Evolutionary conservation across 345 rosid genomes (phyloP).

Genomic region (Lenwebbia sp.): DNA sequence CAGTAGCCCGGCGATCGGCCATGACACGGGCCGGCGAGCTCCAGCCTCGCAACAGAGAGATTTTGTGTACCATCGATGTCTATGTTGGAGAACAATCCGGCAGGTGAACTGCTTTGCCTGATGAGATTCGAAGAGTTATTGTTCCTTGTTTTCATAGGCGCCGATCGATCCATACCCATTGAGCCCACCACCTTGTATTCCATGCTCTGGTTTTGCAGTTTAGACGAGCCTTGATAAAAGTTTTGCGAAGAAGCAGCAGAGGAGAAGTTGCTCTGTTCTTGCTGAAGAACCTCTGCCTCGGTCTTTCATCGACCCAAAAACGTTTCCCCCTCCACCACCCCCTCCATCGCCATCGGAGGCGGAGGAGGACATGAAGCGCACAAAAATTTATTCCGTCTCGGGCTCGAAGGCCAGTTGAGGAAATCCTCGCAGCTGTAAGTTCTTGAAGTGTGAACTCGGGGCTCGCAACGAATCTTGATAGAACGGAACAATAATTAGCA

Average conservation of each 20-base stretch:
- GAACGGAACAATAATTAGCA: too few species aligned
- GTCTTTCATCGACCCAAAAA: slow-evolving; percentile 1
- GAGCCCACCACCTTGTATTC: slow-evolving; percentile 4
- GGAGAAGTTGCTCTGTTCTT: slow-evolving; percentile 6
- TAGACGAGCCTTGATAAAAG: too few species aligned
- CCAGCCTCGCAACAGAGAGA: background rate
- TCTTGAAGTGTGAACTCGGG: slow-evolving; percentile 25
- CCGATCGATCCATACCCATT: background rate
- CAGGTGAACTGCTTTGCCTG: slow-evolving; percentile 42
- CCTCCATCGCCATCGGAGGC: background rate
- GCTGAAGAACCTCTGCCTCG: background rate
- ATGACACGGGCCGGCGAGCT: too few species aligned
- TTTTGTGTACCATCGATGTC: slow-evolving; percentile 11
- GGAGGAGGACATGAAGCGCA: slow-evolving; percentile 5
- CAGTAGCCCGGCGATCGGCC: too few species aligned
- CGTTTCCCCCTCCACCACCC: background rate
- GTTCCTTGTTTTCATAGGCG: background rate
- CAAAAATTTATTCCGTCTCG: slow-evolving; percentile 26
- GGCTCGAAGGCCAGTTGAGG: slow-evolving; percentile 26
- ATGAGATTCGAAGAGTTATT: slow-evolving; percentile 13
- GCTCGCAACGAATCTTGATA: background rate
- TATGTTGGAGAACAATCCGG: slow-evolving; percentile 33
- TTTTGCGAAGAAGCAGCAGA: background rate
- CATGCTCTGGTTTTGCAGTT: background rate
- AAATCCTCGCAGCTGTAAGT: slow-evolving; percentile 20